Conservation (phyloP, 805 yeast species). For the Kuraishia capsulata region DNA sequence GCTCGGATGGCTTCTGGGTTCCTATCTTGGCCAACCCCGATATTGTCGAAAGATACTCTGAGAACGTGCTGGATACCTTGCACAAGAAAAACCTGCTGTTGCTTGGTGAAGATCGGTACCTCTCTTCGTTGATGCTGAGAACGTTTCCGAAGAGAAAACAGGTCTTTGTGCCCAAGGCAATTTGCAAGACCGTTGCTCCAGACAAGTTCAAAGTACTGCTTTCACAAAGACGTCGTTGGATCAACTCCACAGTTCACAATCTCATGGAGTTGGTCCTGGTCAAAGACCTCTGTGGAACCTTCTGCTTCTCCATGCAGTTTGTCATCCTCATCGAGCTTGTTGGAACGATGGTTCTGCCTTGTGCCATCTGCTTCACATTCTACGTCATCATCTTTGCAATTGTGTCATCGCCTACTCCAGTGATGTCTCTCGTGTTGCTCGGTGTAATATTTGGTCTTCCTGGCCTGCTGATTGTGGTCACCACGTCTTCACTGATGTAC, state of each 20-base stretch:
- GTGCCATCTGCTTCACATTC: conserved; percentile 75
- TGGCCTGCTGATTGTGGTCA: conserved; percentile 69
- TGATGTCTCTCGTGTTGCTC: conserved; percentile 65
- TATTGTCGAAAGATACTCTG: conserved; percentile 85
- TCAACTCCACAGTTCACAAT: conserved; percentile 89
- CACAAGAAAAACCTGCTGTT: conserved; percentile 80
- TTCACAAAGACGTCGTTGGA: conserved; percentile 96
- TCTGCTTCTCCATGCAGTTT: conserved; percentile 93
- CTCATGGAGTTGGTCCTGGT: conserved; percentile 80
- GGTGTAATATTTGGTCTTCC: conserved; percentile 81
- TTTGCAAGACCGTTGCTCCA: conserved; percentile 89
- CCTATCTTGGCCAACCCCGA: conserved; percentile 91
- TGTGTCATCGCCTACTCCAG: conserved; percentile 66
- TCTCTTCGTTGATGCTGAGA: conserved; percentile 76
- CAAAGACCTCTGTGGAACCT: conserved; percentile 86
- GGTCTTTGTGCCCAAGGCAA: conserved; percentile 82
- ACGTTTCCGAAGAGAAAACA: conserved; percentile 88
- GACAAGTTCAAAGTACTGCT: conserved; percentile 66
- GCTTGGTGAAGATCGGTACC: conserved; percentile 84
- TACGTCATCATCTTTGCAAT: conserved; percentile 71
- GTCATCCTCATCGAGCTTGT: conserved; percentile 75
- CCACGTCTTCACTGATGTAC: conserved; percentile 67
- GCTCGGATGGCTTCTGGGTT: conserved; percentile 76
- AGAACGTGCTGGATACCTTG: conserved; percentile 73
- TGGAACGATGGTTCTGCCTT: conserved; percentile 84